Evolutionary conservation across 2,329 filamentous ascomycete genomes (phyloP).

Genomic region (Colletotrichum sp.): DNA sequence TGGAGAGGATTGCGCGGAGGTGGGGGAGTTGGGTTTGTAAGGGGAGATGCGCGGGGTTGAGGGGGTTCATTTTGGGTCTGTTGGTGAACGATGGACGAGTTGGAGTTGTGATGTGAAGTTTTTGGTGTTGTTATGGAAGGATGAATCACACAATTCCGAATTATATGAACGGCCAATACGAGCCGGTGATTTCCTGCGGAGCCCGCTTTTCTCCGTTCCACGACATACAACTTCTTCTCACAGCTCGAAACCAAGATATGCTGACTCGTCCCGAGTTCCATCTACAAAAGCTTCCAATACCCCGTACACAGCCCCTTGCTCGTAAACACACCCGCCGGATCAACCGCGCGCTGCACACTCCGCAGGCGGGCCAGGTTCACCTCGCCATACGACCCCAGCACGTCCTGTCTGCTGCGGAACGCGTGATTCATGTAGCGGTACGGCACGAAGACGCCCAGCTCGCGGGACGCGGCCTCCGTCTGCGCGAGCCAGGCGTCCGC

Average conservation of each 20-base stretch:
- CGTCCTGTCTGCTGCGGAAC: neutral
- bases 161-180: neutral
- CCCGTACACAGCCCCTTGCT: neutral
- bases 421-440: neutral
- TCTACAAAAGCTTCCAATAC: neutral
- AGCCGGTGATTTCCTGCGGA: neutral
- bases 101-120: neutral
- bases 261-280: neutral
- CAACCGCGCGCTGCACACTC: neutral
- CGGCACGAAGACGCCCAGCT: neutral
- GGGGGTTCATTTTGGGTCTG: neutral
- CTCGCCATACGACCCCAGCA: neutral
- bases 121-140: neutral
- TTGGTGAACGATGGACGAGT: too few relatives aligned
- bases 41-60: conserved; percentile 26
- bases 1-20: conserved; percentile 27
- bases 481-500: neutral
- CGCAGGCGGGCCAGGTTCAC: neutral
- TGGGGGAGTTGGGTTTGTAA: conserved; percentile 28
- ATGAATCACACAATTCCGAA: neutral
- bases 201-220: neutral
- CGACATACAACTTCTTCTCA: neutral
- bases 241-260: neutral
- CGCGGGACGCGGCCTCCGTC: neutral
- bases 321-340: neutral